A percentile compares a stretch with the other conserved stretches of the same genome.
phyloP scores from a whole-genome alignment of 179 eudicot species.

The Vitellaria paradoxa region DNA sequence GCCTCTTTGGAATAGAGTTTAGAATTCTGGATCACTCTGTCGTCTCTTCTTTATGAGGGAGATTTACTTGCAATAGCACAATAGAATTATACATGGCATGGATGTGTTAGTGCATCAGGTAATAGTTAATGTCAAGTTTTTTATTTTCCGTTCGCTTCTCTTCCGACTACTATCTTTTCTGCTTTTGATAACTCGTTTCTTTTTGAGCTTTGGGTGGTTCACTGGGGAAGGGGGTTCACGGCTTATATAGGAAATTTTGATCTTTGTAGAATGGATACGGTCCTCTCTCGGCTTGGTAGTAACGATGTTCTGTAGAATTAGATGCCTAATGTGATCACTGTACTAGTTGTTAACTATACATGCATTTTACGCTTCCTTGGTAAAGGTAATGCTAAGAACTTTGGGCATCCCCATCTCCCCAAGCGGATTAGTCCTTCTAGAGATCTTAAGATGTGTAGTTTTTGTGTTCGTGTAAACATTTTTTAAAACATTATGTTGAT shows the following conservation, averaged over 20 bases:
- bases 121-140: background rate
- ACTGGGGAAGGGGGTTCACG: background rate
- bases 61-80: constrained; percentile 39
- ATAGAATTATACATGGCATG: constrained; percentile 20
- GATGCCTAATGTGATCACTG: too few species aligned
- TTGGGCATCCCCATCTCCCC: background rate
- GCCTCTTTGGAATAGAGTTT: constrained; percentile 29
- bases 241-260: background rate
- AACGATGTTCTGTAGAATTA: constrained; percentile 5
- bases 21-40: constrained; percentile 34
- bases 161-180: background rate
- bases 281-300: background rate
- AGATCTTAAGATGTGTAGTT: background rate
- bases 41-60: constrained; percentile 34
- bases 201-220: background rate
- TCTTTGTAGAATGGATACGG: background rate
- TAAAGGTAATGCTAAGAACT: background rate
- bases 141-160: background rate
- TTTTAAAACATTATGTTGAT: background rate
- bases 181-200: background rate
- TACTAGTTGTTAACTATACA: background rate
- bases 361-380: background rate
- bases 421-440: background rate
- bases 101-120: constrained; percentile 25
- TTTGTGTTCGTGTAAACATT: too few species aligned